phyloP scores from a whole-genome alignment of 1,139 yeast genomes.

The Debaryomycetaceae sp. region DNA sequence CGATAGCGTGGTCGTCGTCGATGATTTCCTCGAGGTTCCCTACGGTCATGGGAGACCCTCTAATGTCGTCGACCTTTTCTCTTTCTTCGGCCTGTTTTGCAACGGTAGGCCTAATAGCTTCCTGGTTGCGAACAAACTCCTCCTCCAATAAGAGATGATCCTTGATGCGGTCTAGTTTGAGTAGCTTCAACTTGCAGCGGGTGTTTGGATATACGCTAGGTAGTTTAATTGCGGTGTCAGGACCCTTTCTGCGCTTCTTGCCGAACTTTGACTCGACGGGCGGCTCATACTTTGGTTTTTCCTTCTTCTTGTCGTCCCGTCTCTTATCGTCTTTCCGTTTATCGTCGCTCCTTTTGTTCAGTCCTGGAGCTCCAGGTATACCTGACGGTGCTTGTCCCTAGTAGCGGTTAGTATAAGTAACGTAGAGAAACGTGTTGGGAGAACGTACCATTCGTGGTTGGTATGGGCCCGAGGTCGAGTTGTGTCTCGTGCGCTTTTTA shows the following conservation, averaged over 20 bases:
- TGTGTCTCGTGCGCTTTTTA: too few relatives aligned
- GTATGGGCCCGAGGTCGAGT: too few relatives aligned
- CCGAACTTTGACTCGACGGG: constrained; percentile 94
- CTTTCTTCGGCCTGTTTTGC: constrained; percentile 95
- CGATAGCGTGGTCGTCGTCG: constrained; percentile 98
- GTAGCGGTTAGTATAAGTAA: too few relatives aligned
- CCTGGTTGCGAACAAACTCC: constrained; percentile 92
- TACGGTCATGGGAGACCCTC: constrained; percentile 95
- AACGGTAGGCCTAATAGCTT: constrained; percentile 89
- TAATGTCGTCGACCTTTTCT: constrained; percentile 85
- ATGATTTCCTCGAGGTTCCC: constrained; percentile 95
- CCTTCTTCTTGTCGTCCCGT: constrained; percentile 70
- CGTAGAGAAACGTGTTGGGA: too few relatives aligned
- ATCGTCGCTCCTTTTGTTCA: constrained; percentile 62
- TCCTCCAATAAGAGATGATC: constrained; percentile 93
- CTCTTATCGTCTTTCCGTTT: constrained; percentile 75
- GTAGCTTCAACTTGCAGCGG: constrained; percentile 80
- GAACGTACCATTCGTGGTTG: too few relatives aligned
- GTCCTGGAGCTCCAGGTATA: constrained; percentile 46
- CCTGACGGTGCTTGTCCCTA: constrained; percentile 82
- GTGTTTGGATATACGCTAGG: constrained; percentile 90
- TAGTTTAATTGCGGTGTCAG: constrained; percentile 72
- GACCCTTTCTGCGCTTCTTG: constrained; percentile 84
- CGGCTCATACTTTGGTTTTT: constrained; percentile 93
- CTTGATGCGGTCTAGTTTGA: constrained; percentile 91